These are phyloP conservation scores for Lenwebbia sp. DNA, from an alignment of 345 rosid species.

Conservation along the genomic window DNA sequence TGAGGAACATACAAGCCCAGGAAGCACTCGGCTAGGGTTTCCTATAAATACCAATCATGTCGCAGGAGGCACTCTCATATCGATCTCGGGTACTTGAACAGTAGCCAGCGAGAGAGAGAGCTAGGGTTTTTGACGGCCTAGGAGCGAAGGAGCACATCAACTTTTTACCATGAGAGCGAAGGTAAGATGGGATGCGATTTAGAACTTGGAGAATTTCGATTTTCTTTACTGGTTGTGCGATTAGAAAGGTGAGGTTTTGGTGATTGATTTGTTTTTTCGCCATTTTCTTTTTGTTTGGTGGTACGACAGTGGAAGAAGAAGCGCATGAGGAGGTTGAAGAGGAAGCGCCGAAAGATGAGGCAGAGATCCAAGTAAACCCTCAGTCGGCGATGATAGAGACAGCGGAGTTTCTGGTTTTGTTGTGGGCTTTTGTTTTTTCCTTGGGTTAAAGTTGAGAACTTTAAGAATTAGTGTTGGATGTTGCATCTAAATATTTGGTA, in stretches of 20 bases:
- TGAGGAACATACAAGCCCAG: background rate
- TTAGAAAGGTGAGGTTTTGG: background rate
- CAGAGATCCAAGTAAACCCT: slow-evolving; percentile 14
- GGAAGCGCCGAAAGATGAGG: slow-evolving; percentile 22
- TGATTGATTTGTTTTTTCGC: background rate
- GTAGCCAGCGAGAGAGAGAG: background rate
- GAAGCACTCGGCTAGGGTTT: background rate
- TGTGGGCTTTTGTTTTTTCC: background rate
- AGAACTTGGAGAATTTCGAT: background rate
- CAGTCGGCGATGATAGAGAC: background rate
- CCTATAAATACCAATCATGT: background rate
- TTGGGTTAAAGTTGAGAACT: background rate
- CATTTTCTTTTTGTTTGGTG: background rate
- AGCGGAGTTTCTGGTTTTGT: background rate
- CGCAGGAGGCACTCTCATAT: background rate
- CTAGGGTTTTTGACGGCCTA: background rate
- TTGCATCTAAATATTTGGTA: background rate
- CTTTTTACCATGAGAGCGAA: slow-evolving; percentile 7
- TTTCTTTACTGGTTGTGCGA: background rate
- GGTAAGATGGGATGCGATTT: background rate
- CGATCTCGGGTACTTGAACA: background rate
- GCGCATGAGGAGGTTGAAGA: slow-evolving; percentile 21
- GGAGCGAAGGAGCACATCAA: background rate
- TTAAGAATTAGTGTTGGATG: background rate
- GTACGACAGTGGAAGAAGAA: slow-evolving; percentile 15